phyloP scores from a whole-genome alignment of 345 rosid genomes.

The Aquilaria yunnanensis region DNA sequence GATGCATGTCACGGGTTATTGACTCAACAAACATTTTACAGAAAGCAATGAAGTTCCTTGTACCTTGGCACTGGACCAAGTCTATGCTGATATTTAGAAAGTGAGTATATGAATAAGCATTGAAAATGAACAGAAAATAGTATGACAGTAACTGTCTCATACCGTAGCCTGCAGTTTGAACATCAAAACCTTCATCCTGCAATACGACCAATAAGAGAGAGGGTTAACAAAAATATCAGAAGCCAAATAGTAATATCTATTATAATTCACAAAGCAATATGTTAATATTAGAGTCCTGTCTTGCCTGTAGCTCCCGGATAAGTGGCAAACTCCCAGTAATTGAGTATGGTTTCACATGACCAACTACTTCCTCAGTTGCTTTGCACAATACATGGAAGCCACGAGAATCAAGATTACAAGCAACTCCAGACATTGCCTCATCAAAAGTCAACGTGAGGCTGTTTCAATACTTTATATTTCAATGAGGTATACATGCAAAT shows the following conservation, averaged over 20 bases:
- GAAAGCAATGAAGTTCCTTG: too few relatives aligned
- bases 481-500: not conserved
- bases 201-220: constrained; percentile 1
- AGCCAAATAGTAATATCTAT: not conserved
- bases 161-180: constrained; percentile 93
- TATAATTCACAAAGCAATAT: not conserved
- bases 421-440: constrained; percentile 79
- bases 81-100: too few relatives aligned
- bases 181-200: constrained; percentile 96
- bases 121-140: too few relatives aligned
- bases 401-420: constrained; percentile 81
- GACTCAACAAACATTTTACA: too few relatives aligned
- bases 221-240: not conserved
- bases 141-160: constrained; percentile 13
- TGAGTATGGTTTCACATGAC: constrained; percentile 89
- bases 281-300: constrained; percentile 13
- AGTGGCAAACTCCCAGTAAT: constrained; percentile 95
- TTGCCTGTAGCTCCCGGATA: constrained; percentile 78
- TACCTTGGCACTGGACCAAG: too few relatives aligned
- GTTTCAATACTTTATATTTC: constrained; percentile 12
- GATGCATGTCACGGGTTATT: too few relatives aligned
- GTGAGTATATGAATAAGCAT: too few relatives aligned
- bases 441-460: constrained; percentile 75
- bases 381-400: constrained; percentile 83
- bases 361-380: constrained; percentile 89